Evolutionary conservation across 2,329 filamentous ascomycete genomes (phyloP).

Genomic region (Rhynchosporium graminicola): DNA sequence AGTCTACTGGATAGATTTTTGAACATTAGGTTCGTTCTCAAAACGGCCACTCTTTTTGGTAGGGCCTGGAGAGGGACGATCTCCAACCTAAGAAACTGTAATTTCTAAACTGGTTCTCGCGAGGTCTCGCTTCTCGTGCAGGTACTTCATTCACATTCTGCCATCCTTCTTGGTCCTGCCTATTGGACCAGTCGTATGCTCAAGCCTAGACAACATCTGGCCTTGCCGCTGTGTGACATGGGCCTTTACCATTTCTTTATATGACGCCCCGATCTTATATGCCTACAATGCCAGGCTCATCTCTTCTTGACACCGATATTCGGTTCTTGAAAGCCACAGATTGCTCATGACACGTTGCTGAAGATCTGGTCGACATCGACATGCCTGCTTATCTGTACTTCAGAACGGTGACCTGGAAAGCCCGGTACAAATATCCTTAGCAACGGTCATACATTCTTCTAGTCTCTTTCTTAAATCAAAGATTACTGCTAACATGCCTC

Average conservation of each 20-base stretch:
- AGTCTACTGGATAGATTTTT: neutral
- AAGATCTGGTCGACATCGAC: conserved; percentile 1
- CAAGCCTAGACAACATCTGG: neutral
- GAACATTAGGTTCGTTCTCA: neutral
- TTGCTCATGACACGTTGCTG: neutral
- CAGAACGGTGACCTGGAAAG: neutral
- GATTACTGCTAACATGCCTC: neutral
- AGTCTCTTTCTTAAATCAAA: neutral
- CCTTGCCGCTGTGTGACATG: neutral
- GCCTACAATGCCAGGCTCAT: neutral
- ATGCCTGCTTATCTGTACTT: neutral
- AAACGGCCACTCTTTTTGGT: neutral
- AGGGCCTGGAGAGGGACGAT: neutral
- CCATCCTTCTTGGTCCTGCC: neutral
- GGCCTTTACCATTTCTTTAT: neutral
- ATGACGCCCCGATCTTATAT: too few species aligned
- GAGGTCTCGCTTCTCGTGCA: neutral
- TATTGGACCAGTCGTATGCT: neutral
- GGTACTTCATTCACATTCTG: neutral
- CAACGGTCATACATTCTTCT: neutral
- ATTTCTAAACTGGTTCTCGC: neutral
- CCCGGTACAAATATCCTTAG: neutral
- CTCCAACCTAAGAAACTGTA: neutral
- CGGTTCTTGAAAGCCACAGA: neutral
- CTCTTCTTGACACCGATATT: conserved; percentile 5